These are phyloP conservation scores for Eremomyces bilateralis DNA, from an alignment of 495 filamentous ascomycete species.

Conservation along the genomic window DNA sequence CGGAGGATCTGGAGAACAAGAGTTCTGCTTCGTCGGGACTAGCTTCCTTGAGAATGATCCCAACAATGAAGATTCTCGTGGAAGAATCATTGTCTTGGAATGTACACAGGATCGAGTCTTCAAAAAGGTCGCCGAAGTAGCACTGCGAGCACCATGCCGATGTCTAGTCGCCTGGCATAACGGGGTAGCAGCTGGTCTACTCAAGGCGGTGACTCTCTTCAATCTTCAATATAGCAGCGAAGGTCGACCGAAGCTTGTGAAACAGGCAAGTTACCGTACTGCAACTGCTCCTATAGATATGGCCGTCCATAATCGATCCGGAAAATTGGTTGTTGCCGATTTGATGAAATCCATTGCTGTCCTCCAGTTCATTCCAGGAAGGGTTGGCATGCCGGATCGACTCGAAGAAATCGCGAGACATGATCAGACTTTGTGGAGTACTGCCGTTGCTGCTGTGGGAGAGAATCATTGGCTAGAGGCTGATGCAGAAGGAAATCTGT, in stretches of 20 bases:
- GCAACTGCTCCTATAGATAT: conserved; percentile 73
- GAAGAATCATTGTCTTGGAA: conserved; percentile 68
- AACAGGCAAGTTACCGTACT: conserved; percentile 51
- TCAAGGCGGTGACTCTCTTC: conserved; percentile 43
- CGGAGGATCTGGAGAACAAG: conserved; percentile 34
- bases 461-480: conserved; percentile 54
- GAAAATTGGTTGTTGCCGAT: conserved; percentile 61
- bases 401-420: conserved; percentile 61
- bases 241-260: conserved; percentile 27
- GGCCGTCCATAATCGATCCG: conserved; percentile 28
- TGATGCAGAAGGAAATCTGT: conserved; percentile 72
- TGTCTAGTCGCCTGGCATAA: conserved; percentile 43
- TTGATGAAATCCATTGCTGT: conserved; percentile 84
- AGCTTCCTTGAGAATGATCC: conserved; percentile 47
- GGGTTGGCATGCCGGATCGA: conserved; percentile 20
- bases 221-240: conserved; percentile 17
- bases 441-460: conserved; percentile 50
- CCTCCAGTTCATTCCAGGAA: conserved; percentile 36
- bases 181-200: conserved; percentile 63
- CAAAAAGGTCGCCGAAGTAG: conserved; percentile 38
- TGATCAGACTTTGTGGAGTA: conserved; percentile 60
- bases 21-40: conserved; percentile 79
- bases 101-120: conserved; percentile 51
- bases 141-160: conserved; percentile 56
- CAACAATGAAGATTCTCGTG: conserved; percentile 33